A percentile compares a stretch with the other conserved stretches of the same genome.
phyloP scores from a whole-genome alignment of 192 early-diverging fungal species.

The Entophlyctis helioformis region DNA sequence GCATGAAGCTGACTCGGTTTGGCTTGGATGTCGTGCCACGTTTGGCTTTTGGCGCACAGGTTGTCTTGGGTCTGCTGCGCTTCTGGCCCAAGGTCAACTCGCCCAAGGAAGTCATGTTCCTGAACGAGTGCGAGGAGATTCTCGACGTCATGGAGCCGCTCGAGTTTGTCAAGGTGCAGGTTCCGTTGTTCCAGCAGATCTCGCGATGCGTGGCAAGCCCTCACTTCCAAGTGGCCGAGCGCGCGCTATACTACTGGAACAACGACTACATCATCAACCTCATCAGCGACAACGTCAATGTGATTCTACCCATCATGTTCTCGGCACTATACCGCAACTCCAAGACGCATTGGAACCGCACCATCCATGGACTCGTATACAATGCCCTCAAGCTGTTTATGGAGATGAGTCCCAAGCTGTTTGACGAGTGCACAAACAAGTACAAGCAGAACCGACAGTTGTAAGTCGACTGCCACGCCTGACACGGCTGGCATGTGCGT shows the following conservation, averaged over 20 bases:
- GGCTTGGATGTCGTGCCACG: too few species aligned
- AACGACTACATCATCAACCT: slow-evolving; percentile 96
- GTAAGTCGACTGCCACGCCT: slow-evolving; percentile 30
- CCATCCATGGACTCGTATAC: slow-evolving; percentile 93
- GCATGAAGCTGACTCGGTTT: too few species aligned
- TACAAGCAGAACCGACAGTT: slow-evolving; percentile 81
- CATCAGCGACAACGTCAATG: slow-evolving; percentile 83
- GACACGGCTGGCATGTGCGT: too few species aligned
- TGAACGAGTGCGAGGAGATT: slow-evolving; percentile 96
- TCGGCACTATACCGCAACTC: slow-evolving; percentile 88
- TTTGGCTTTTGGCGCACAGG: too few species aligned
- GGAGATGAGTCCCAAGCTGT: slow-evolving; percentile 88
- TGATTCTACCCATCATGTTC: slow-evolving; percentile 93
- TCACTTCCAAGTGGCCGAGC: slow-evolving; percentile 98
- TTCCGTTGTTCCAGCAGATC: slow-evolving; percentile 86
- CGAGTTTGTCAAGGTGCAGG: slow-evolving; percentile 83
- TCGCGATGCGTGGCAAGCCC: slow-evolving; percentile 87
- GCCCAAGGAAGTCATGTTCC: slow-evolving; percentile 99
- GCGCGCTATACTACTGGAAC: slow-evolving; percentile 97
- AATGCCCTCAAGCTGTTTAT: slow-evolving; percentile 96
- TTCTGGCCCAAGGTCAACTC: slow-evolving; percentile 99
- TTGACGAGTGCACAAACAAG: slow-evolving; percentile 90
- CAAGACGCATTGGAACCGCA: slow-evolving; percentile 95
- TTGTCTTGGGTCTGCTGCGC: slow-evolving; percentile 76
- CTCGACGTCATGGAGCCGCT: slow-evolving; percentile 87